These are phyloP conservation scores for Fusarium sublunatum DNA, from an alignment of 2,329 filamentous ascomycete genomes.

Conservation along the genomic window DNA sequence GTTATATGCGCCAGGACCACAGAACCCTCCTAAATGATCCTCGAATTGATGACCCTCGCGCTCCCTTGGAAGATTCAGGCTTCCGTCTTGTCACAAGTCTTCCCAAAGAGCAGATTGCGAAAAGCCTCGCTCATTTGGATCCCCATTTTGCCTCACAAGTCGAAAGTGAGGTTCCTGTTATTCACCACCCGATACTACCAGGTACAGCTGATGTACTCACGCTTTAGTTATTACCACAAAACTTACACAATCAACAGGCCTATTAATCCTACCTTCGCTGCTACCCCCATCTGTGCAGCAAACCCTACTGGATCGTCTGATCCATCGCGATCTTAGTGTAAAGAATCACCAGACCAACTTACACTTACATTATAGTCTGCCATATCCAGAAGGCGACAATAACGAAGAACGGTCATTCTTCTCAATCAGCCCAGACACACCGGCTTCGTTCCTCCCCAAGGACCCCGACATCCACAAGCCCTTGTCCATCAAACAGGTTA, in stretches of 20 bases:
- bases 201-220: conserved; percentile 60
- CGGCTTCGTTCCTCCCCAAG: conserved; percentile 72
- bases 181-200: conserved; percentile 74
- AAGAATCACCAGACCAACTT: conserved; percentile 86
- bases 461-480: conserved; percentile 80
- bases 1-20: conserved; percentile 71
- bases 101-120: conserved; percentile 54
- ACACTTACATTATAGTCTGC: conserved; percentile 81
- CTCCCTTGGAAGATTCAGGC: conserved; percentile 52
- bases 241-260: conserved; percentile 64
- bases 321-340: conserved; percentile 81
- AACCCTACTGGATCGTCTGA: conserved; percentile 75
- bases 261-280: conserved; percentile 80
- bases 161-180: conserved; percentile 61
- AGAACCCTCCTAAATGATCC: conserved; percentile 63
- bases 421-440: conserved; percentile 59
- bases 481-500: conserved; percentile 74
- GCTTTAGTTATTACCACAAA: neutral
- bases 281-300: conserved; percentile 77
- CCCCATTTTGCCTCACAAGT: conserved; percentile 48
- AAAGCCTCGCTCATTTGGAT: conserved; percentile 58
- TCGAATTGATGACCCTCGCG: conserved; percentile 66
- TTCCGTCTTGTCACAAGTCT: conserved; percentile 62
- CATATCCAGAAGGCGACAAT: conserved; percentile 60
- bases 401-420: conserved; percentile 63